Evolutionary conservation across 2,329 filamentous ascomycete genomes (phyloP).

Genomic region (Trichothecium sympodiale): DNA sequence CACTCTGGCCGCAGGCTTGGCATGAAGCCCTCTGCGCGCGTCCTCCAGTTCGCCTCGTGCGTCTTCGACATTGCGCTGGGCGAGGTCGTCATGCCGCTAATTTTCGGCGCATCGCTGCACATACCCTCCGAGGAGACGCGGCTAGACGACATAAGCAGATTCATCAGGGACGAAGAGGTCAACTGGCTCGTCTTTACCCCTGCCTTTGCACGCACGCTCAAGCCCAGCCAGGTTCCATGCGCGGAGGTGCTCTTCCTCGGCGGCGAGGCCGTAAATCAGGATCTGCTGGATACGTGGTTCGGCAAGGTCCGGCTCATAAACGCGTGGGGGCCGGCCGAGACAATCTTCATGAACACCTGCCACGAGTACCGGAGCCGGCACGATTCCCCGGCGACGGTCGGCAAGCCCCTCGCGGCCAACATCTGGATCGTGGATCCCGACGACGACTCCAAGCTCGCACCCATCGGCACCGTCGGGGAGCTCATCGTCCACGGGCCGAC

Average conservation of each 20-base stretch:
- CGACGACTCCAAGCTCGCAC: slow-evolving; percentile 8
- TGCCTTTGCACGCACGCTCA: not conserved
- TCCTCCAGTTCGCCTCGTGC: slow-evolving; percentile 1
- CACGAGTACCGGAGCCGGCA: slow-evolving; percentile 1
- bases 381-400: slow-evolving; percentile 1
- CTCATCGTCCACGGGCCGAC: slow-evolving; percentile 24
- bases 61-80: slow-evolving; percentile 2
- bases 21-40: not conserved
- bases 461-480: slow-evolving; percentile 15
- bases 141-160: not conserved
- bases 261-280: slow-evolving; percentile 4
- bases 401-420: slow-evolving; percentile 2
- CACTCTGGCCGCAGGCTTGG: not conserved
- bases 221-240: slow-evolving; percentile 2
- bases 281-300: slow-evolving; percentile 5
- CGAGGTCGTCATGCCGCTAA: slow-evolving; percentile 3
- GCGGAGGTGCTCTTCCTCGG: slow-evolving; percentile 3
- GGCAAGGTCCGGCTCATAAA: slow-evolving; percentile 4
- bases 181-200: slow-evolving; percentile 4
- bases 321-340: slow-evolving; percentile 6
- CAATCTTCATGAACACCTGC: slow-evolving; percentile 2
- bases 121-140: slow-evolving; percentile 2
- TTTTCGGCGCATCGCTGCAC: slow-evolving; percentile 3
- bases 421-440: slow-evolving; percentile 10
- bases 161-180: slow-evolving; percentile 4